Evolutionary conservation across 371 early-diverging fungal species (phyloP).

Genomic region (Apophysomyces sp.): DNA sequence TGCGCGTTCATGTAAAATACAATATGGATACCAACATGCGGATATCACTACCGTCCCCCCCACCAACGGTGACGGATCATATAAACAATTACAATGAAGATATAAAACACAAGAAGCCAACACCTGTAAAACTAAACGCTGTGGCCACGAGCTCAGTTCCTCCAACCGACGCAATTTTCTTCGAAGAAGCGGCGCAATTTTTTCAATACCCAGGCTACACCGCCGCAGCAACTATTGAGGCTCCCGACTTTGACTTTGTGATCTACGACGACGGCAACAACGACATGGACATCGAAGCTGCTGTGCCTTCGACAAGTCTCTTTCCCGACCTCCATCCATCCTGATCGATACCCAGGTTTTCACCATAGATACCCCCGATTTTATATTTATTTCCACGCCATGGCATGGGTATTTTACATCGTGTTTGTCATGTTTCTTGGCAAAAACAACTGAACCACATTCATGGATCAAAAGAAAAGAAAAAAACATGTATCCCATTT

Average conservation of each 20-base stretch:
- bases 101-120: background rate
- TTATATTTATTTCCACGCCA: background rate
- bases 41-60: background rate
- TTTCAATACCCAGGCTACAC: background rate
- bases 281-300: background rate
- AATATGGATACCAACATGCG: background rate
- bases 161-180: background rate
- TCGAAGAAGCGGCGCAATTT: background rate
- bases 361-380: background rate
- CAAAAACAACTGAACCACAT: background rate
- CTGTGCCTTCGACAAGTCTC: background rate
- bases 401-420: background rate
- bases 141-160: background rate
- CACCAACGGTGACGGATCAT: background rate
- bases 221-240: slow-evolving; percentile 10
- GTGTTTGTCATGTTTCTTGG: background rate
- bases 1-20: background rate
- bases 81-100: background rate
- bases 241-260: background rate
- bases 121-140: background rate
- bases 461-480: background rate
- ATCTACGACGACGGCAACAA: background rate
- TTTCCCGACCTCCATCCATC: slow-evolving; percentile 5
- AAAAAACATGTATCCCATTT: background rate
- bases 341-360: slow-evolving; percentile 3